phyloP scores from a whole-genome alignment of 1,284 basidiomycete genomes.

The Ganoderma lucidum region DNA sequence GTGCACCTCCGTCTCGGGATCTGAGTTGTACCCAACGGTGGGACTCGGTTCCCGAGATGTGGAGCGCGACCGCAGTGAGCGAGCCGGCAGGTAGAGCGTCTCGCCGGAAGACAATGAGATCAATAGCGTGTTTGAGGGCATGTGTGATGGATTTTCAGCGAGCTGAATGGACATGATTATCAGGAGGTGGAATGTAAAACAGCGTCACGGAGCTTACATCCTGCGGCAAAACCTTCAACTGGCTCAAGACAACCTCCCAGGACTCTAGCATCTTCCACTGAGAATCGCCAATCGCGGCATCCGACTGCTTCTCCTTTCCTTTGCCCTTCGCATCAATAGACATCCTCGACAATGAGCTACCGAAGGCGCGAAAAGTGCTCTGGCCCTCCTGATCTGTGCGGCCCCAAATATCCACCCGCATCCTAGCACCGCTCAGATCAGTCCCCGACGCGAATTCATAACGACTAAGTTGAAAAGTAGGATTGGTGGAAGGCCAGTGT shows the following conservation, averaged over 20 bases:
- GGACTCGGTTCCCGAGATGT: conserved; percentile 59
- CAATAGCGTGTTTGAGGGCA: conserved; percentile 80
- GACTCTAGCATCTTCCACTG: conserved; percentile 73
- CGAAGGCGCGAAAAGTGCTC: not conserved
- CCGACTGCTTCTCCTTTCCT: conserved; percentile 46
- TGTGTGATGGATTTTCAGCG: conserved; percentile 51
- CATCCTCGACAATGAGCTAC: not conserved
- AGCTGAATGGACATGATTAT: conserved; percentile 45
- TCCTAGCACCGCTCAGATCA: conserved; percentile 54
- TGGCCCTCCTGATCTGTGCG: conserved; percentile 29
- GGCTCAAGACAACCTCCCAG: conserved; percentile 71
- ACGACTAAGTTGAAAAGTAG: conserved; percentile 63
- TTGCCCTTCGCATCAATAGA: conserved; percentile 49
- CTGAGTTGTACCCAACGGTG: conserved; percentile 69
- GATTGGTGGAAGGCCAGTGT: conserved; percentile 80
- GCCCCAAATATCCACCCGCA: conserved; percentile 70
- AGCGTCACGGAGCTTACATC: conserved; percentile 56
- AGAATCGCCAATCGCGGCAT: conserved; percentile 29
- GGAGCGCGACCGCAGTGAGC: conserved; percentile 40
- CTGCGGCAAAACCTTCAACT: conserved; percentile 67
- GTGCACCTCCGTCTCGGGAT: conserved; percentile 63
- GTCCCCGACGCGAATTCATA: conserved; percentile 56
- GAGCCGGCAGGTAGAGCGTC: conserved; percentile 64
- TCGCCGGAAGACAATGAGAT: conserved; percentile 65
- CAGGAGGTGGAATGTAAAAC: conserved; percentile 20